A percentile compares a stretch with the other conserved stretches of the same genome.
phyloP scores from a whole-genome alignment of 106 monocot genomes.

The Gastrodia elata region DNA sequence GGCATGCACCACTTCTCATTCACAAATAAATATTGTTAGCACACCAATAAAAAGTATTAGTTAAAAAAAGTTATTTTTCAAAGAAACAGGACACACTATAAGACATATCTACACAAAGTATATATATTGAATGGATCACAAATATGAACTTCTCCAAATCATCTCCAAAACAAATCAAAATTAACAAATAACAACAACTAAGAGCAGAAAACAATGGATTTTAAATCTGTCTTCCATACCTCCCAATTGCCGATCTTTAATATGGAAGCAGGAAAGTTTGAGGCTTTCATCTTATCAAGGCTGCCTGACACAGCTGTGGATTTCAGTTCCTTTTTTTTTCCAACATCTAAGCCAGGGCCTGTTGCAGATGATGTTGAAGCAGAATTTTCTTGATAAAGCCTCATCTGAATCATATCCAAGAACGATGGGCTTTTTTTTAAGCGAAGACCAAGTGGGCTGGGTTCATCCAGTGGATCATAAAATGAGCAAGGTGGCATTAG shows the following conservation, averaged over 20 bases:
- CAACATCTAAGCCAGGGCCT: constrained; percentile 11
- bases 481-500: constrained; percentile 15
- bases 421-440: constrained; percentile 77
- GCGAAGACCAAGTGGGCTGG: constrained; percentile 61
- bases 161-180: background rate
- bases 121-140: background rate
- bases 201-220: background rate
- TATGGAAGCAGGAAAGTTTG: constrained; percentile 70
- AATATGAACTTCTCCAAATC: background rate
- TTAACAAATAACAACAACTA: background rate
- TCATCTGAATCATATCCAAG: constrained; percentile 75
- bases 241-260: constrained; percentile 49
- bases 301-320: constrained; percentile 25
- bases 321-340: constrained; percentile 54
- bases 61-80: background rate
- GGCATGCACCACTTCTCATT: no score
- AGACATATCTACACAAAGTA: background rate
- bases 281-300: constrained; percentile 62
- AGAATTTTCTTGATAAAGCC: constrained; percentile 23
- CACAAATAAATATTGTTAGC: background rate
- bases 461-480: constrained; percentile 42
- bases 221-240: constrained; percentile 18
- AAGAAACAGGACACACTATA: background rate
- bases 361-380: constrained; percentile 13
- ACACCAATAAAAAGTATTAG: background rate